Conservation (phyloP, 2,329 filamentous ascomycete genomes). For the Curvularia sp. region DNA sequence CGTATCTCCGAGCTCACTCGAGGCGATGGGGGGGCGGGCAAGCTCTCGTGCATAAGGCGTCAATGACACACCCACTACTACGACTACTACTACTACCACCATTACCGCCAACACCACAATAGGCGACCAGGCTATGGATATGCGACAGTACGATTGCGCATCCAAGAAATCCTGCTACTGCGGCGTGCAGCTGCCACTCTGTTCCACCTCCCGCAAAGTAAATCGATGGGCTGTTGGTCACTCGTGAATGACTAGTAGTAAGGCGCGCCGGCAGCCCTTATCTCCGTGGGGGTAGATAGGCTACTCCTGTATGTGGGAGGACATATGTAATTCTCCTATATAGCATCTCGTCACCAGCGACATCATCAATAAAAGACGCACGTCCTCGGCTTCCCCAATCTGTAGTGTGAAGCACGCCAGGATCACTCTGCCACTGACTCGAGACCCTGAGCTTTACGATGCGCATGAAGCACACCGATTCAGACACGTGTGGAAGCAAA, state of each 20-base stretch:
- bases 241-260: constrained; percentile 25
- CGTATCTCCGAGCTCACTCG: constrained; percentile 6
- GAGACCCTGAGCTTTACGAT: constrained; percentile 9
- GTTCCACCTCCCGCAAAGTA: constrained; percentile 13
- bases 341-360: neutral
- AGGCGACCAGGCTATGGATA: constrained; percentile 8
- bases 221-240: constrained; percentile 19
- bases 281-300: too few species aligned
- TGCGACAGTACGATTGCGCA: constrained; percentile 16
- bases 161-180: constrained; percentile 10
- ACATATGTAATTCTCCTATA: neutral
- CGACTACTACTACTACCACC: neutral
- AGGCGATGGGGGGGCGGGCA: constrained; percentile 12
- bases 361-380: neutral
- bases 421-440: constrained; percentile 15
- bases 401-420: neutral
- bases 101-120: neutral
- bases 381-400: neutral
- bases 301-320: neutral
- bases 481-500: constrained; percentile 14
- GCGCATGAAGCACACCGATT: constrained; percentile 23
- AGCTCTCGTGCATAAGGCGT: constrained; percentile 20
- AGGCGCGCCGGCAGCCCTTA: neutral
- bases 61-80: constrained; percentile 4
- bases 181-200: constrained; percentile 28